Conservation (phyloP, 2,329 filamentous ascomycete genomes). For the Paraconiothyrium brasiliense region DNA sequence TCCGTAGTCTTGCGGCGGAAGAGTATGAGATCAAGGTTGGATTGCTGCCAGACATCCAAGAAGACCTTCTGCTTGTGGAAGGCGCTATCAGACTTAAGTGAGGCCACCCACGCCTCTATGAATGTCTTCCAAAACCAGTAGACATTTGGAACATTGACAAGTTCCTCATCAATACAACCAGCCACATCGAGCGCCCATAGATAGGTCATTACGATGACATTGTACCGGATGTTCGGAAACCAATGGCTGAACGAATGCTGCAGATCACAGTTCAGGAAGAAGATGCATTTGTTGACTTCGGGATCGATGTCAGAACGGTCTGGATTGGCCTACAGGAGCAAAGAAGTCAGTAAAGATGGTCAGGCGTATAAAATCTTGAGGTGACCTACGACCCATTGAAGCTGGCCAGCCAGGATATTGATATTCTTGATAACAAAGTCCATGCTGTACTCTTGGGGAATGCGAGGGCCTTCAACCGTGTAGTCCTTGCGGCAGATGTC, state of each 20-base stretch:
- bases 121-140: neutral
- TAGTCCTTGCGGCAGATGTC: neutral
- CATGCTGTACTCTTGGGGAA: neutral
- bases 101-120: neutral
- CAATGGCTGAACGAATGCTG: neutral
- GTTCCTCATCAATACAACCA: neutral
- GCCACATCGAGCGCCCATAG: neutral
- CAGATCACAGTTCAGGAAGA: neutral
- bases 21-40: neutral
- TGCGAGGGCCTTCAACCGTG: neutral
- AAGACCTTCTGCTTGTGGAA: neutral
- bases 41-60: neutral
- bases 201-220: neutral
- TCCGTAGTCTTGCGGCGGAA: neutral
- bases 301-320: neutral
- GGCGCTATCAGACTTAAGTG: neutral
- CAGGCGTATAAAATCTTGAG: neutral
- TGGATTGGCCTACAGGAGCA: neutral
- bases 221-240: neutral
- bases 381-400: neutral
- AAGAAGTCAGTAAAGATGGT: neutral
- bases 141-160: neutral
- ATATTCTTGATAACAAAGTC: neutral
- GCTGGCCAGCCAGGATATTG: neutral
- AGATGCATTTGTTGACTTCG: neutral